Evolutionary conservation across 805 yeast species (phyloP), one percentile per base, ranked within the genome.

Genomic region (Saccharomycopsis selenospora): DNA sequence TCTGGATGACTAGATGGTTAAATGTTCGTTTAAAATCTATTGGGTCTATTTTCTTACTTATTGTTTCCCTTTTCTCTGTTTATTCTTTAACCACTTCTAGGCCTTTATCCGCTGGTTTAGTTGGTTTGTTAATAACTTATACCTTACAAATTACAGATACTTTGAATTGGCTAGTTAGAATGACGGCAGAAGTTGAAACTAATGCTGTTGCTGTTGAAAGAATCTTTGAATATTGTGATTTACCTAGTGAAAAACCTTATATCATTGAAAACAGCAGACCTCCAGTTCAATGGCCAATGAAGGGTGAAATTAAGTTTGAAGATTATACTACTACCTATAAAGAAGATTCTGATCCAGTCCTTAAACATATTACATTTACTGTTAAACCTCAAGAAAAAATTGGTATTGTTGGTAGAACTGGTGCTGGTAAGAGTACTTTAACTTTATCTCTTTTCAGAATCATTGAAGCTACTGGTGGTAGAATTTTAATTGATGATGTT

Each of bases 371-470:
- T 33, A 60, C 61, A 14, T 55, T 81, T 24, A 60, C 67, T 2
- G 71, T 82, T 40, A 65, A 71, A 20, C 67, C 84, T 2, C 62
- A 67, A 25, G 87, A 82, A 55, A 82, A 82, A 56, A 64, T 82
- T 52, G 89, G 89, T 47, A 78, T 82, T 56, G 88, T 82, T 43
- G 89, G 89, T 13, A 71, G 89, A 63, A 82, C 90, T 1, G 89
- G 90, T 41, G 86, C 90, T 2, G 90, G 90, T 45, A 81, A 81
- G 54, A 75, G 82, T 1, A 72, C 85, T 0, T 65, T 81, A 43
- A 74, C 83, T 1, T 61, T 80, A 47, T 82, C 85, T 1, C 59
- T 81, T 6, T 81, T 79, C 62, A 66, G 88, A 58, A 65, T 81
- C 24, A 68, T 81, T 45, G 86, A 80, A 59, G 76, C 85, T 4